Evolutionary conservation across 129 eudicot genomes (phyloP).

Genomic region (Artemisia argyi): DNA sequence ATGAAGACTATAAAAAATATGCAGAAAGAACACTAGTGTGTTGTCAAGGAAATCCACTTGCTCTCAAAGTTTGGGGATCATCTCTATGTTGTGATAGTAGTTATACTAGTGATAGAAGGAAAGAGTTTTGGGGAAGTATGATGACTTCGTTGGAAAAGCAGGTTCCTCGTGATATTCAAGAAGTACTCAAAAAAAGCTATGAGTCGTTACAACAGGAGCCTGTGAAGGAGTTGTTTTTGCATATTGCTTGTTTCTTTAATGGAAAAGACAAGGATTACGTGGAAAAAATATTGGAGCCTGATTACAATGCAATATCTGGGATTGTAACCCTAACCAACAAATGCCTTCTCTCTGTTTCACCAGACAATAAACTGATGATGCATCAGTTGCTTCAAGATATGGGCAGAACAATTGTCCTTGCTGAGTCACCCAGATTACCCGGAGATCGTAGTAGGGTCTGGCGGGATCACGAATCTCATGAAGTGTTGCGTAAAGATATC

Average conservation of each 20-base stretch:
- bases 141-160: constrained; percentile 5
- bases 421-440: constrained; percentile 13
- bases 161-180: neutral
- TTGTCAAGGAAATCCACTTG: constrained; percentile 32
- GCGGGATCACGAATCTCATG: constrained; percentile 17
- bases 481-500: constrained; percentile 12
- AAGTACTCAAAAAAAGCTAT: constrained; percentile 14
- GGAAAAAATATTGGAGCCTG: constrained; percentile 2
- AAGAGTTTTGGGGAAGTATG: neutral
- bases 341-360: constrained; percentile 1
- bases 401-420: constrained; percentile 23
- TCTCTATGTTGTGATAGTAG: neutral
- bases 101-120: too few species aligned
- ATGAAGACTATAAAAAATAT: neutral
- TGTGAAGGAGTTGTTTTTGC: constrained; percentile 11
- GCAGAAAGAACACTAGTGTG: neutral
- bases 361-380: constrained; percentile 9
- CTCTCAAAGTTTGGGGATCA: constrained; percentile 32
- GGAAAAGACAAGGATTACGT: constrained; percentile 7
- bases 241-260: too few species aligned
- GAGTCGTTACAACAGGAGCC: constrained; percentile 14
- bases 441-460: constrained; percentile 19
- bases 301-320: constrained; percentile 1
- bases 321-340: neutral
- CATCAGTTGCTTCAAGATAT: constrained; percentile 28